Evolutionary conservation across 2,329 filamentous ascomycete genomes (phyloP).

Genomic region (Geosmithia morbida): DNA sequence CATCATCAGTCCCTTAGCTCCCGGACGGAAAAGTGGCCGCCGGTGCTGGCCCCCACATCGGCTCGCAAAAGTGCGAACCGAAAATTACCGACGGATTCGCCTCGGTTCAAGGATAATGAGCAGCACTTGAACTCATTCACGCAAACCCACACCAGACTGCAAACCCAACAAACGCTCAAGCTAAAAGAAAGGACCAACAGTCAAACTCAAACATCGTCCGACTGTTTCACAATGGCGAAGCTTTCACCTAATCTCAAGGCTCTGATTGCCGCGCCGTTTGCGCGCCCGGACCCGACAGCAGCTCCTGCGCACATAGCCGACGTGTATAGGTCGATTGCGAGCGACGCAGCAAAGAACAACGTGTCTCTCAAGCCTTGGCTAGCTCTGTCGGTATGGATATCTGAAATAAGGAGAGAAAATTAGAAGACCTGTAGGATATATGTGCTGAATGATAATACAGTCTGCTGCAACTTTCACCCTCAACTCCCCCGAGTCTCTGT

Average conservation of each 20-base stretch:
- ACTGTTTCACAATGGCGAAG: constrained; percentile 45
- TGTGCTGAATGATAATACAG: constrained; percentile 18
- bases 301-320: constrained; percentile 49
- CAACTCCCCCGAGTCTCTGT: constrained; percentile 67
- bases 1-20: neutral
- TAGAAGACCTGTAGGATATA: neutral
- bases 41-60: neutral
- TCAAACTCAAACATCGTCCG: neutral
- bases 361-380: constrained; percentile 53
- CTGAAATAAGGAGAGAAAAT: too few relatives aligned
- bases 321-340: constrained; percentile 49
- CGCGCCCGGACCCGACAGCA: constrained; percentile 48
- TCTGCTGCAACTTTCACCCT: constrained; percentile 74
- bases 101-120: neutral
- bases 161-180: too few relatives aligned
- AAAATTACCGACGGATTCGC: neutral
- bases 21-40: neutral
- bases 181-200: too few relatives aligned
- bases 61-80: neutral
- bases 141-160: neutral
- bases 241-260: constrained; percentile 57
- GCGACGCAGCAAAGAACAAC: constrained; percentile 45
- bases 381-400: constrained; percentile 40
- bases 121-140: neutral
- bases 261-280: constrained; percentile 56